Evolutionary conservation across 2,329 filamentous ascomycete species (phyloP).

Genomic region (Fusarium mundagurra): DNA sequence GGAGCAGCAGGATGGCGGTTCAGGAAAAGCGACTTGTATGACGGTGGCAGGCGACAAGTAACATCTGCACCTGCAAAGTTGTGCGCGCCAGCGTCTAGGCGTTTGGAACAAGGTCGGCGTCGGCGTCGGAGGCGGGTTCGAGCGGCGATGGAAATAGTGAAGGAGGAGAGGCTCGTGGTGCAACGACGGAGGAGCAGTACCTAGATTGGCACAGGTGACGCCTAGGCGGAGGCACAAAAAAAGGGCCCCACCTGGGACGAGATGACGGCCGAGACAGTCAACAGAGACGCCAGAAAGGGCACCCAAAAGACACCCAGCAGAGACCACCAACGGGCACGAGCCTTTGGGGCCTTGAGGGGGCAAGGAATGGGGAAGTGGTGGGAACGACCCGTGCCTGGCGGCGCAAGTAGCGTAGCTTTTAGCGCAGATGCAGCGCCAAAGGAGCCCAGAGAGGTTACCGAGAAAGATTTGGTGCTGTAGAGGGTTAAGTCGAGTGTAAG

Average conservation of each 20-base stretch:
- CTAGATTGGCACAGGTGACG: conserved; percentile 47
- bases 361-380: conserved; percentile 40
- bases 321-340: conserved; percentile 43
- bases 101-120: conserved; percentile 39
- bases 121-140: conserved; percentile 32
- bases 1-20: conserved; percentile 34
- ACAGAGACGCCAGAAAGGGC: conserved; percentile 35
- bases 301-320: conserved; percentile 32
- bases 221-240: conserved; percentile 45
- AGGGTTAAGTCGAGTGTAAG: conserved; percentile 14
- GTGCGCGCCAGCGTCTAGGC: conserved; percentile 44
- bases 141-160: conserved; percentile 42
- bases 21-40: conserved; percentile 43
- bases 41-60: conserved; percentile 43
- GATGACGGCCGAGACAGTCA: conserved; percentile 47
- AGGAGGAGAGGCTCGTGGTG: conserved; percentile 46
- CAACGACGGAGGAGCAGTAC: conserved; percentile 45
- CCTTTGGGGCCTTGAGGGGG: conserved; percentile 40
- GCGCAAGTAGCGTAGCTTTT: conserved; percentile 44
- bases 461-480: conserved; percentile 15
- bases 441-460: conserved; percentile 27
- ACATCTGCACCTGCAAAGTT: conserved; percentile 42
- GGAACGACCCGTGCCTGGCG: conserved; percentile 46
- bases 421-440: conserved; percentile 42
- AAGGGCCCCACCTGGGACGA: conserved; percentile 46